Evolutionary conservation across 1,284 basidiomycete genomes (phyloP).

Genomic region (Austroboletus niveus): DNA sequence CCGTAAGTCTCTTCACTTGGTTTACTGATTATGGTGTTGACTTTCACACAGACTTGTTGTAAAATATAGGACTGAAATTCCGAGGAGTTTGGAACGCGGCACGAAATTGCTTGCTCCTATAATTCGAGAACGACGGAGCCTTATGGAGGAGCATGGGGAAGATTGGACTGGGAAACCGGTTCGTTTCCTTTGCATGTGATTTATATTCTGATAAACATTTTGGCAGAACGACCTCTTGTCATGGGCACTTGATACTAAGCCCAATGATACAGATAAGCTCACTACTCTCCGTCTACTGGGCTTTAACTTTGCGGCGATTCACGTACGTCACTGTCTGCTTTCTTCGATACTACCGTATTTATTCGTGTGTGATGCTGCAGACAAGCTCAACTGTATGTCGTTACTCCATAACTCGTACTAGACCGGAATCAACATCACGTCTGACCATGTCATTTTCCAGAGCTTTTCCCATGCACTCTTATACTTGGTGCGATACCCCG

Average conservation of each 20-base stretch:
- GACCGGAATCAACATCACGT: no score
- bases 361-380: not conserved
- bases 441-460: not conserved
- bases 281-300: constrained; percentile 34
- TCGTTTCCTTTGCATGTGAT: constrained; percentile 18
- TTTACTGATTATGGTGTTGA: no score
- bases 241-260: constrained; percentile 43
- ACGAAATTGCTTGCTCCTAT: no score
- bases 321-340: constrained; percentile 13
- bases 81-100: constrained; percentile 8
- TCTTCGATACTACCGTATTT: not conserved
- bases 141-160: no score
- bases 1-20: no score
- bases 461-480: constrained; percentile 37
- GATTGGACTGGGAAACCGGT: no score
- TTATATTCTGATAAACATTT: constrained; percentile 14
- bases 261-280: constrained; percentile 23
- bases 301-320: constrained; percentile 40
- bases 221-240: constrained; percentile 27
- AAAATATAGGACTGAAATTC: no score
- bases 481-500: constrained; percentile 36
- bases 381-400: not conserved
- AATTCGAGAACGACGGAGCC: no score
- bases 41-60: no score
- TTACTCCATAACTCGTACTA: not conserved